These are phyloP conservation scores for Fusarium robinianum DNA, from an alignment of 2,329 filamentous ascomycete species.

Conservation along the genomic window DNA sequence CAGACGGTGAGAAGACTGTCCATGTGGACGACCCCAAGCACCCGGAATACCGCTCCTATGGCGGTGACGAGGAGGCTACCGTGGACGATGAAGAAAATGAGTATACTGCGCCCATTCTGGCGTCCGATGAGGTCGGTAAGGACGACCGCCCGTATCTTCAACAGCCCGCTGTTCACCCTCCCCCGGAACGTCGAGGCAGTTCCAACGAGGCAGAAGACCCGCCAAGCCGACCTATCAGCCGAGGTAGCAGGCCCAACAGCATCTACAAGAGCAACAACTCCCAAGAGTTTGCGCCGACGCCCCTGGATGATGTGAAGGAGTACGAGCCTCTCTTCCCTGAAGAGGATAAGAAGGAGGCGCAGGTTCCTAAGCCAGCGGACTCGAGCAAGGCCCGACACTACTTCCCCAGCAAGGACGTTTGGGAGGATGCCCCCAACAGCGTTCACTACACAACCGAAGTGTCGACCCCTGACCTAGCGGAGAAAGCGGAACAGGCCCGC, in stretches of 20 bases:
- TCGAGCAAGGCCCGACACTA: conserved; percentile 63
- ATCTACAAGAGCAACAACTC: conserved; percentile 61
- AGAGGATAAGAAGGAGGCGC: conserved; percentile 61
- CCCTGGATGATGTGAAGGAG: conserved; percentile 85
- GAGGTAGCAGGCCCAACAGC: conserved; percentile 49
- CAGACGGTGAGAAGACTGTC: conserved; percentile 63
- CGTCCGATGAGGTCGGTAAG: conserved; percentile 83
- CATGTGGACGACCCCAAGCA: conserved; percentile 70
- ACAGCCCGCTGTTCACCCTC: conserved; percentile 81
- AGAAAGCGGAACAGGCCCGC: conserved; percentile 47
- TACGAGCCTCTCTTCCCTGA: conserved; percentile 95
- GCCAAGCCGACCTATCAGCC: conserved; percentile 66
- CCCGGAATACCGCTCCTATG: conserved; percentile 45
- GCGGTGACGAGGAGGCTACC: conserved; percentile 48
- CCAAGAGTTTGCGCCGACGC: conserved; percentile 64
- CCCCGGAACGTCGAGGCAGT: conserved; percentile 65
- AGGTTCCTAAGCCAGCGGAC: conserved; percentile 42
- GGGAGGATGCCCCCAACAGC: conserved; percentile 94
- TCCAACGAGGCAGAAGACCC: conserved; percentile 60
- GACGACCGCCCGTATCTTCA: conserved; percentile 69
- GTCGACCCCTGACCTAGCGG: conserved; percentile 68
- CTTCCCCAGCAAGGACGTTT: conserved; percentile 94
- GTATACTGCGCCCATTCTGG: conserved; percentile 80
- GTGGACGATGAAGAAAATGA: conserved; percentile 63
- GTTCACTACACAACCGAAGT: conserved; percentile 80